phyloP scores from a whole-genome alignment of 257 asterid species.

The Solanum pimpinellifolium region DNA sequence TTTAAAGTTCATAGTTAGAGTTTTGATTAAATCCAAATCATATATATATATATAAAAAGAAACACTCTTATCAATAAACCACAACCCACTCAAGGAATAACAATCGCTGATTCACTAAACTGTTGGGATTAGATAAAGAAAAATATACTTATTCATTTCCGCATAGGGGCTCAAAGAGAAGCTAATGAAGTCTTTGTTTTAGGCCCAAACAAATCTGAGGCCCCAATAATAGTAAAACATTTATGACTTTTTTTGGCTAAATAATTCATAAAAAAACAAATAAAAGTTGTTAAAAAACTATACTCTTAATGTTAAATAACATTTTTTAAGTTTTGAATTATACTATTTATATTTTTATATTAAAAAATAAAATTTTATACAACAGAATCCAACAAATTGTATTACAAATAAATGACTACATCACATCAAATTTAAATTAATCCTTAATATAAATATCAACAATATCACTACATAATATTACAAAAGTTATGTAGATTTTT shows the following conservation, averaged over 20 bases:
- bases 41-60: too few relatives aligned
- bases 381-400: background rate
- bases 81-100: too few relatives aligned
- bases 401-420: background rate
- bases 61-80: too few relatives aligned
- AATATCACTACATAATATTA: too few relatives aligned
- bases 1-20: too few relatives aligned
- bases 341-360: background rate
- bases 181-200: background rate
- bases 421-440: background rate
- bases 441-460: too few relatives aligned
- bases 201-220: background rate
- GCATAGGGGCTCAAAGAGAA: background rate
- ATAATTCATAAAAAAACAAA: too few relatives aligned
- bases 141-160: background rate
- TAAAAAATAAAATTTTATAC: too few relatives aligned
- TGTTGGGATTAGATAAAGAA: background rate
- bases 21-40: rapidly evolving
- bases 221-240: background rate
- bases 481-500: too few relatives aligned
- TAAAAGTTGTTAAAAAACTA: too few relatives aligned
- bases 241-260: too few relatives aligned
- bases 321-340: too few relatives aligned
- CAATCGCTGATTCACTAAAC: background rate
- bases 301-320: background rate